Conservation (phyloP, 2,329 filamentous ascomycete genomes). For the Phoma herbarum region DNA sequence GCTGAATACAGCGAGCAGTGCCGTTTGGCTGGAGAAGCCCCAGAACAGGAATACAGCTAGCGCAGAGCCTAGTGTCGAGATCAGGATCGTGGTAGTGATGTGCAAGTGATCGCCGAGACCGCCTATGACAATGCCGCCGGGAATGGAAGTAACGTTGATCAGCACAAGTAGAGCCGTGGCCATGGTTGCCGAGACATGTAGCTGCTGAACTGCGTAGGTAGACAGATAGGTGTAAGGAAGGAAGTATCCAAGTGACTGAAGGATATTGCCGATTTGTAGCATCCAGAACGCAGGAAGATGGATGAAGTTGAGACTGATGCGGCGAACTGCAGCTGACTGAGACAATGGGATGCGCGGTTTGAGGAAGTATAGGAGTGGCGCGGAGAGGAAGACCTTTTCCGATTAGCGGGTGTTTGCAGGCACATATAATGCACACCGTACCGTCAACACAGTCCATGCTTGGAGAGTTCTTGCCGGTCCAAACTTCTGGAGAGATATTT, state of each 20-base stretch:
- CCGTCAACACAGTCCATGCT: constrained; percentile 47
- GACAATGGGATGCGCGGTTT: constrained; percentile 53
- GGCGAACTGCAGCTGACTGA: constrained; percentile 29
- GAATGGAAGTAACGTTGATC: constrained; percentile 47
- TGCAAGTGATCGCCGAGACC: constrained; percentile 54
- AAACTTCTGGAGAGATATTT: constrained; percentile 50
- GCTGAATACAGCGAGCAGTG: constrained; percentile 43
- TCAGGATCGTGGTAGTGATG: constrained; percentile 51
- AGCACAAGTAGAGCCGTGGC: constrained; percentile 45
- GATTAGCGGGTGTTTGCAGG: neutral
- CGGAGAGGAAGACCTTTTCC: constrained; percentile 39
- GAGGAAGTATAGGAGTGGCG: constrained; percentile 48
- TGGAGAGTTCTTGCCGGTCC: constrained; percentile 54
- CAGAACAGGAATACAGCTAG: constrained; percentile 56
- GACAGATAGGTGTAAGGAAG: constrained; percentile 51
- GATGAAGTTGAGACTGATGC: constrained; percentile 46
- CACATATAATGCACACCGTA: neutral
- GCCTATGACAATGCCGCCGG: constrained; percentile 47
- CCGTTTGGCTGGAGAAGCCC: constrained; percentile 53
- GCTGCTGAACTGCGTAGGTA: constrained; percentile 45
- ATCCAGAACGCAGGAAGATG: constrained; percentile 45
- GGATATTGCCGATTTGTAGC: constrained; percentile 47
- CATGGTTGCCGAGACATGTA: constrained; percentile 34
- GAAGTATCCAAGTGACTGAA: constrained; percentile 52
- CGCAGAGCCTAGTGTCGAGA: constrained; percentile 52